These are phyloP conservation scores for Schizochytrium sp. DNA, from an alignment of 108 stramenopile genomes.

Conservation along the genomic window DNA sequence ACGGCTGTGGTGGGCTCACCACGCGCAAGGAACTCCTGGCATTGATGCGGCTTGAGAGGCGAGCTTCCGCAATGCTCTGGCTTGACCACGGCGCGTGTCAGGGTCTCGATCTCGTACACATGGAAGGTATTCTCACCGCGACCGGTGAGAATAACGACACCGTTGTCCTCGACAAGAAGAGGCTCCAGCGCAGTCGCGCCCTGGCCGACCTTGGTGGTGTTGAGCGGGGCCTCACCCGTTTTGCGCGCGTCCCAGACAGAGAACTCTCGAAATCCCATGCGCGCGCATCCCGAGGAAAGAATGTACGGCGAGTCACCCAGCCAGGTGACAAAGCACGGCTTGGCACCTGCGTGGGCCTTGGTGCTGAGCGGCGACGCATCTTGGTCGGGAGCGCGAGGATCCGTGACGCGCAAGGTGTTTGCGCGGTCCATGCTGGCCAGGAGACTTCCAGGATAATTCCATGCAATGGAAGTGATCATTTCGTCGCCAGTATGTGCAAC, in stretches of 20 bases:
- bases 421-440: background rate
- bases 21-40: background rate
- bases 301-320: background rate
- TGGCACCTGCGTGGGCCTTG: background rate
- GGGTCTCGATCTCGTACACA: background rate
- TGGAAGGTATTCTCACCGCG: conserved; percentile 14
- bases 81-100: background rate
- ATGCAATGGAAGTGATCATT: background rate
- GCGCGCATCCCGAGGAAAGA: background rate
- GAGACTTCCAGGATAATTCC: background rate
- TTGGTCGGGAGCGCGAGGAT: background rate
- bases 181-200: background rate
- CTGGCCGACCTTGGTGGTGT: background rate
- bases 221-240: background rate
- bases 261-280: background rate
- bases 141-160: background rate
- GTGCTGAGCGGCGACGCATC: background rate
- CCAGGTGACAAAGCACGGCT: background rate
- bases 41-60: background rate
- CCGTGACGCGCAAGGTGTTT: background rate
- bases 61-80: background rate
- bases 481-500: background rate
- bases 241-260: background rate
- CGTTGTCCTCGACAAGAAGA: background rate
- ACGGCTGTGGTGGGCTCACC: background rate